Conservation (phyloP, 352 stramenopile species). For the Phytophthora aleatoria region DNA sequence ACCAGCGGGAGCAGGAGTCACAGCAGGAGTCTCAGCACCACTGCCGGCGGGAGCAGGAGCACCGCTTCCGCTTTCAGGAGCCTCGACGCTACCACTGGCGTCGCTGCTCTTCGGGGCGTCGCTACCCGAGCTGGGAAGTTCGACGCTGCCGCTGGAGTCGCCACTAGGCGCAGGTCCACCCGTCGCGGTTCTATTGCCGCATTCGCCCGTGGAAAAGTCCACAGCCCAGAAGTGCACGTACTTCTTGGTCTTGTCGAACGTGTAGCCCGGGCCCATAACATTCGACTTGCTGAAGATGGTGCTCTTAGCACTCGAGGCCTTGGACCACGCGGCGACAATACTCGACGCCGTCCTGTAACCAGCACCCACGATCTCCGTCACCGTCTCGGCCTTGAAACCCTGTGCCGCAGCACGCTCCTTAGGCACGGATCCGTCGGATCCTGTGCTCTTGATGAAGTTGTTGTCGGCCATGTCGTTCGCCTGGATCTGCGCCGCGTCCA, state of each 20-base stretch:
- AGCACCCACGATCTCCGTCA: constrained; percentile 56
- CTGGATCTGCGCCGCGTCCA: constrained; percentile 40
- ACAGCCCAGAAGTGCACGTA: constrained; percentile 48
- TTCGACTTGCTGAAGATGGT: constrained; percentile 43
- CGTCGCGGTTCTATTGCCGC: constrained; percentile 23
- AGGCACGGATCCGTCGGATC: constrained; percentile 38
- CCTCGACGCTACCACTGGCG: constrained; percentile 12
- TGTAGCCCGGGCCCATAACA: constrained; percentile 42
- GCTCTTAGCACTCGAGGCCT: constrained; percentile 41
- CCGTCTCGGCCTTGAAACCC: constrained; percentile 28
- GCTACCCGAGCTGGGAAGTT: constrained; percentile 5
- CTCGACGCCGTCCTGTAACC: constrained; percentile 41
- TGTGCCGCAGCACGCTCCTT: constrained; percentile 31
- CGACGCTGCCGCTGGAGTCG: constrained; percentile 15
- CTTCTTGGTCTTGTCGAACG: constrained; percentile 41
- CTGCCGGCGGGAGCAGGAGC: constrained; percentile 1
- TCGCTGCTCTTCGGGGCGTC: constrained; percentile 1
- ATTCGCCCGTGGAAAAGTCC: constrained; percentile 38
- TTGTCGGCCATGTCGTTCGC: constrained; percentile 43
- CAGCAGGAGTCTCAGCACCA: constrained; percentile 5
- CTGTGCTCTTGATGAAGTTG: constrained; percentile 42
- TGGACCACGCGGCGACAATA: constrained; percentile 53
- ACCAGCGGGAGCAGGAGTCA: constrained; percentile 8
- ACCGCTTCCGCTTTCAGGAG: not conserved
- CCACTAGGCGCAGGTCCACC: not conserved